Evolutionary conservation across 75 land plant species (phyloP), one percentile per base, ranked within the genome.

Genomic region (Chamaecyparis obtusa): DNA sequence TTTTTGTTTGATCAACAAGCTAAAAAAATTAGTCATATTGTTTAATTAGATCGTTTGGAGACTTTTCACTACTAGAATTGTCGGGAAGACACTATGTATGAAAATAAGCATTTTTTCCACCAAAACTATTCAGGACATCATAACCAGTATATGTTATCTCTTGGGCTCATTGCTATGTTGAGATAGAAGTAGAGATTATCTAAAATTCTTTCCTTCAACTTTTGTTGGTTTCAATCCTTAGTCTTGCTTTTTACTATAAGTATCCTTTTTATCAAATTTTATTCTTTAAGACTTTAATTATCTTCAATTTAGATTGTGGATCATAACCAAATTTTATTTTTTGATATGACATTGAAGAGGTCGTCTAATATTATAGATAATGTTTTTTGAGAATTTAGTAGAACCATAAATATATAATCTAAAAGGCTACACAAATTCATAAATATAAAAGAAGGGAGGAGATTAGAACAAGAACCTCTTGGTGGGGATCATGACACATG

Each of bases 391-490:
- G 96, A 98, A 93, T 98, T 86, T 95, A 95, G 87, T 94, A 98
- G 88, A 98, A 96, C 76, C 96, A 94, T 84, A 98, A 96, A 87
- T 98, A 98, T 90, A 96, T 98, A 49, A 95, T 87, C 30, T 98
- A 98, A 98, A 98, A 98, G 93, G 99, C 99, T 84, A 98, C 92
- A 39, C 97, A 98, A 86, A 96, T 98, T 39, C 92, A 96, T 43
- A 98, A 96, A 90, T 82, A 49, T 98, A 41, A 96, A 93, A 80
- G 99, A 98, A 89, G 99, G 97, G 30, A 90, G 98, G 86, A 96
- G 89, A 84, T 98, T 97, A 32, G 91, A 88, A 86, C 98, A 97
- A 41, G 99, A 98, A 0, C 98, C 99, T 44, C 99, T 98, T 85
- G 96, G 88, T 87, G 96, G 89, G 82, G 97, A 95, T 91, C 92